A percentile compares a stretch with the other conserved stretches of the same genome.
phyloP scores from a whole-genome alignment of 2,329 filamentous ascomycete species.

The Penicillium brevicompactum region DNA sequence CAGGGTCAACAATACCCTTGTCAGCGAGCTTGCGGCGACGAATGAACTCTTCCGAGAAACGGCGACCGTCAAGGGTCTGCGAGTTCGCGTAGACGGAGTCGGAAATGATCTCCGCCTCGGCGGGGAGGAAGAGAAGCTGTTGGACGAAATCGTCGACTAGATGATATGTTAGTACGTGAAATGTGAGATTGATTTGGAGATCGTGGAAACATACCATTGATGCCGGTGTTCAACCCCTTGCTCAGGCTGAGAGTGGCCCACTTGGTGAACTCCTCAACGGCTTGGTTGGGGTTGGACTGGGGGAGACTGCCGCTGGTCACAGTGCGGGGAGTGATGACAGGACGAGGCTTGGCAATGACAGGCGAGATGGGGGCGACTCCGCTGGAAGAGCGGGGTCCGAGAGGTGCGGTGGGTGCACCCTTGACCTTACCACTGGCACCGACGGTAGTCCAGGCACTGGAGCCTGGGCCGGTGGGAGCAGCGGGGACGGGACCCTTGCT shows the following conservation, averaged over 20 bases:
- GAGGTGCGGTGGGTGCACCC: slow-evolving; percentile 56
- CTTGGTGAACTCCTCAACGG: slow-evolving; percentile 90
- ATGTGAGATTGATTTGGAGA: not conserved
- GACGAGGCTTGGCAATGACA: slow-evolving; percentile 56
- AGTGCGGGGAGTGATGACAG: slow-evolving; percentile 53
- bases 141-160: slow-evolving; percentile 79
- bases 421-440: slow-evolving; percentile 93
- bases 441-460: slow-evolving; percentile 86
- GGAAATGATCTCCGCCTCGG: slow-evolving; percentile 78
- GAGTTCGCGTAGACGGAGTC: slow-evolving; percentile 87
- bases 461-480: slow-evolving; percentile 45
- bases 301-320: slow-evolving; percentile 50
- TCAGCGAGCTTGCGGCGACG: slow-evolving; percentile 91
- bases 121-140: slow-evolving; percentile 72
- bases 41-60: slow-evolving; percentile 93
- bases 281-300: slow-evolving; percentile 56
- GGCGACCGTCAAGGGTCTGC: slow-evolving; percentile 85
- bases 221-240: slow-evolving; percentile 69
- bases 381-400: slow-evolving; percentile 52
- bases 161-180: slow-evolving; percentile 34
- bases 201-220: slow-evolving; percentile 59
- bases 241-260: slow-evolving; percentile 82
- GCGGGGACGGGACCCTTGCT: slow-evolving; percentile 66
- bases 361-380: slow-evolving; percentile 43
- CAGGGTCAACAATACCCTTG: slow-evolving; percentile 77